A percentile compares a stretch with the other conserved stretches of the same genome.
These are phyloP conservation scores for Cymbopogon flexuosus DNA, from an alignment of 202 grass and related monocot species.

Conservation along the genomic window DNA sequence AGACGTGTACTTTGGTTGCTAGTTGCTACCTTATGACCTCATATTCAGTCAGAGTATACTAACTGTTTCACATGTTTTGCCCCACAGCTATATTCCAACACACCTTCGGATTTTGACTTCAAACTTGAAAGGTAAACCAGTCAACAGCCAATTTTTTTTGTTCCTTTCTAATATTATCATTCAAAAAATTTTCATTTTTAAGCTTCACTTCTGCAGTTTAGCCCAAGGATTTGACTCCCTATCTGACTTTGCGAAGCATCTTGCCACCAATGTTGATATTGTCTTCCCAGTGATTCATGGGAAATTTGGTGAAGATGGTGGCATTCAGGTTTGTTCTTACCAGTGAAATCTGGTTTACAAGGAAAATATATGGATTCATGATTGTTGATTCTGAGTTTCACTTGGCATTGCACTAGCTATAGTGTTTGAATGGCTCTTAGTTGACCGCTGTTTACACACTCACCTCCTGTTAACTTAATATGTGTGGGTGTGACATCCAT, in stretches of 20 bases:
- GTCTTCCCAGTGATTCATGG: slow-evolving; percentile 92
- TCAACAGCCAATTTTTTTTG: not conserved
- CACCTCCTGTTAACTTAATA: not conserved
- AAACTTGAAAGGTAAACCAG: slow-evolving; percentile 69
- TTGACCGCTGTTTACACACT: not conserved
- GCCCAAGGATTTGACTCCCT: slow-evolving; percentile 71
- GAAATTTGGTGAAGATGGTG: slow-evolving; percentile 90
- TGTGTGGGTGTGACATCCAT: not conserved
- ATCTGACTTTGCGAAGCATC: slow-evolving; percentile 59
- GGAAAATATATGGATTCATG: not conserved
- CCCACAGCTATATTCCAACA: slow-evolving; percentile 79
- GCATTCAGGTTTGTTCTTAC: slow-evolving; percentile 61
- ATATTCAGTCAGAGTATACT: not conserved
- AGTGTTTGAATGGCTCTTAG: not conserved
- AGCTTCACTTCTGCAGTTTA: slow-evolving; percentile 45
- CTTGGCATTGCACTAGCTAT: not conserved
- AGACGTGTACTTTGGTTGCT: not conserved
- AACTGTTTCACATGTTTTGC: slow-evolving; percentile 2
- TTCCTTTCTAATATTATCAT: not conserved
- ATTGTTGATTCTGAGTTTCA: not conserved
- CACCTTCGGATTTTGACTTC: slow-evolving; percentile 93
- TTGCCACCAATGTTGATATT: slow-evolving; percentile 68
- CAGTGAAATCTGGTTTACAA: not conserved
- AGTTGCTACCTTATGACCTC: not conserved
- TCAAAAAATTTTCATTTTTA: not conserved